Conservation (phyloP, 108 stramenopile genomes). For the Epipyxis sp. region DNA sequence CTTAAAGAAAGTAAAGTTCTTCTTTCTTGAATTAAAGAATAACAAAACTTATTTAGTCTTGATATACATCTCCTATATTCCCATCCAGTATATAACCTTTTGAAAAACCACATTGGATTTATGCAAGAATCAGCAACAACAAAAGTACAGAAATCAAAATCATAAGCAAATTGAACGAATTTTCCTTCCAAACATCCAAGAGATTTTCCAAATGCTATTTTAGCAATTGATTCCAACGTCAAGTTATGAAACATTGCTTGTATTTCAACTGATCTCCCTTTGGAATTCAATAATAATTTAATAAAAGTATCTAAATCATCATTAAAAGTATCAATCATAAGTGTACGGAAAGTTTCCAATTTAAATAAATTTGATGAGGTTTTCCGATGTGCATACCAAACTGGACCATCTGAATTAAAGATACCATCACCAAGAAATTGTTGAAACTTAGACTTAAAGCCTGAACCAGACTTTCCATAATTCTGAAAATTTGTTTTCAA, state of each 20-base stretch:
- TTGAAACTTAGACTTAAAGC: no score
- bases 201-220: slow-evolving; percentile 57
- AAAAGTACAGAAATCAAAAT: slow-evolving; percentile 49
- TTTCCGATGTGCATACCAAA: slow-evolving; percentile 58
- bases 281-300: not conserved
- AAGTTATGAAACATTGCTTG: slow-evolving; percentile 45
- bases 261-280: slow-evolving; percentile 36
- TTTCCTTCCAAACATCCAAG: slow-evolving; percentile 42
- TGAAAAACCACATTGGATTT: slow-evolving; percentile 43
- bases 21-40: not conserved
- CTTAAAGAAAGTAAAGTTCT: not conserved
- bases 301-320: slow-evolving; percentile 32
- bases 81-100: slow-evolving; percentile 4
- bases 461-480: no score
- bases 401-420: slow-evolving; percentile 51
- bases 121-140: slow-evolving; percentile 43
- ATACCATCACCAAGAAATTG: slow-evolving; percentile 57
- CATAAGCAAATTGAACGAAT: slow-evolving; percentile 41
- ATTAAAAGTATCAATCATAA: slow-evolving; percentile 61
- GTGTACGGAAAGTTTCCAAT: slow-evolving; percentile 60
- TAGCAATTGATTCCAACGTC: slow-evolving; percentile 50
- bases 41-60: slow-evolving; percentile 9
- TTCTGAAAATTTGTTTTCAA: no score
- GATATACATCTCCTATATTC: not conserved
- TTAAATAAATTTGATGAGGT: slow-evolving; percentile 52